Conservation (phyloP, 2,329 filamentous ascomycete species). For the Dothiorella sarmentorum region DNA sequence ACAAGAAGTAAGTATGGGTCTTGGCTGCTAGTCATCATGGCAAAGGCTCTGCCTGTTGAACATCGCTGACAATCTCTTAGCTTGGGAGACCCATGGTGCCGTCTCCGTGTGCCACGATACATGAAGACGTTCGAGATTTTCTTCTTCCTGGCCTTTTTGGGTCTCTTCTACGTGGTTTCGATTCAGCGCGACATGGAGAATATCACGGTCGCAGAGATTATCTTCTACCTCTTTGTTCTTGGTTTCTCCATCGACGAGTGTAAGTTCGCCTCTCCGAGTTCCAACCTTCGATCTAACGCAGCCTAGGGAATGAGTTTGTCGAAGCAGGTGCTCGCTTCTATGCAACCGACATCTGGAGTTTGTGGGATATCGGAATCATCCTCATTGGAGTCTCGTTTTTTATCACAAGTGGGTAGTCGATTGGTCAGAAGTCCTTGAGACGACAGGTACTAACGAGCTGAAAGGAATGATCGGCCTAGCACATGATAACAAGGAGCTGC, state of each 20-base stretch:
- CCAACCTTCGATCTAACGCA: slow-evolving; percentile 22
- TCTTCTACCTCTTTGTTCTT: slow-evolving; percentile 81
- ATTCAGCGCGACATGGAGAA: slow-evolving; percentile 65
- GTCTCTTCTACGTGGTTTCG: slow-evolving; percentile 82
- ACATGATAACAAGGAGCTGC: slow-evolving; percentile 58
- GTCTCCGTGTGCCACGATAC: slow-evolving; percentile 76
- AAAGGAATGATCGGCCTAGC: slow-evolving; percentile 65
- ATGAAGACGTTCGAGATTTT: slow-evolving; percentile 79
- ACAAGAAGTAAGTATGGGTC: slow-evolving; percentile 43
- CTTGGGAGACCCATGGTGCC: slow-evolving; percentile 61
- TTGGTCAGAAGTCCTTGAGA: not conserved
- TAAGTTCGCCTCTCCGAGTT: not conserved
- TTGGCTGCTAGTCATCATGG: not conserved
- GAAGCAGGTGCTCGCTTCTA: slow-evolving; percentile 12
- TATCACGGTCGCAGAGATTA: slow-evolving; percentile 65
- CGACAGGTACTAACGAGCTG: not conserved
- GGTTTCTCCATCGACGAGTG: slow-evolving; percentile 82
- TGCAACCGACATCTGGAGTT: slow-evolving; percentile 70
- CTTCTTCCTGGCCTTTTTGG: slow-evolving; percentile 74
- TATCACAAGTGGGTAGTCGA: slow-evolving; percentile 58
- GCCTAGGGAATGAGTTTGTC: slow-evolving; percentile 29
- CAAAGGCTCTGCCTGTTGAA: not conserved
- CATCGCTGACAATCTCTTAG: not conserved
- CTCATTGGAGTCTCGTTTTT: slow-evolving; percentile 69
- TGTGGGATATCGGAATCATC: slow-evolving; percentile 65